Base-by-base conservation (phyloP, 768 basidiomycete genomes). In the Hygrophoropsis aurantiaca region DNA sequence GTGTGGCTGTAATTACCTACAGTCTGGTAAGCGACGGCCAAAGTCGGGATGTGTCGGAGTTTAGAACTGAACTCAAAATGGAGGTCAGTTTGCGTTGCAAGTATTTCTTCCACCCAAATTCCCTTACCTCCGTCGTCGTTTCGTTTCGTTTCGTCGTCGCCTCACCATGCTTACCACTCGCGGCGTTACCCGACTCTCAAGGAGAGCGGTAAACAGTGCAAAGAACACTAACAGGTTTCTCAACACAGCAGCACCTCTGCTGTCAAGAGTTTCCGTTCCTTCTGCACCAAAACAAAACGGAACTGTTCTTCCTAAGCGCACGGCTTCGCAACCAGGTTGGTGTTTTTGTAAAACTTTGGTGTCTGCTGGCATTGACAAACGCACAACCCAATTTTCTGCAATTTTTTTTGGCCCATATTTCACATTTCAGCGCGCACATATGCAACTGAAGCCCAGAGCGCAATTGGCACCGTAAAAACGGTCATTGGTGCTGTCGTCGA, bases 401-500 rank as follows among this genome's bases (percentile, higher is more conserved):
- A 41, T 10, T 50, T 47, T 33, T 41, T 37, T 21, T 23, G 40
- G 32, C 11, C 11, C 21, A n/a, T n/a, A 43, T 16, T 36, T 53
- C 47, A 48, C 51, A 47, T 49, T 33, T 11, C 59, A 85, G 86
- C 78, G 54, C 94, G 94, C 67, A 74, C 84, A 41, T 95, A 94
- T 79, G 94, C 94, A 54, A 94, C 94, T 46, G 93, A 95, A 70
- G 81, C 89, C 50, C 86, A 82, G 75, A 70, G 60, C 56, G 68
- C 78, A 45, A 72, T 79, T 59, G 94, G 94, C 59, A 73, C 80
- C 38, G 90, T 97, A 65, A 97, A 97, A 80, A 94, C 93, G 59
- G 94, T 99, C 80, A 99, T 99, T 73, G 97, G 97, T 88, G 95
- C 97, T 74, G 97, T 99, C 74, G 97, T 99, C 65, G 97, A 99